Base-by-base conservation (phyloP, 1,139 yeast genomes). In the Kodamaea arcana region DNA sequence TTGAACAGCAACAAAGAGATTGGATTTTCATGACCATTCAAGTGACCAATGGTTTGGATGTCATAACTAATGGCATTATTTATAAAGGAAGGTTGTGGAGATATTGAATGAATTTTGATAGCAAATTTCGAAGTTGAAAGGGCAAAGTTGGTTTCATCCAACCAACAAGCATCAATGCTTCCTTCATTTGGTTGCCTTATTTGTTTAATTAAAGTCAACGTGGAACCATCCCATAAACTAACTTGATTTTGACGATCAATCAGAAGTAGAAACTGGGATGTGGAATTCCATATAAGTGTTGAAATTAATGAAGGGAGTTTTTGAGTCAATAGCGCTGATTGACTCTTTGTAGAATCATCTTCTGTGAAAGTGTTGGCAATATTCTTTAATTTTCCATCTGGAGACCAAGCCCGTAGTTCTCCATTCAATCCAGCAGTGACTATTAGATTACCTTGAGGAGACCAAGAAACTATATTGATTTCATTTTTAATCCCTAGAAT, bases 91-190 rank as follows among this genome's bases (percentile, higher is more conserved):
- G 40, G 24, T 14, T 34, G 30, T 4, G 45, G 37, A 6, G 40
- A 32, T 4, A 83, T 62, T 30, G 77, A 72, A 57, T 74, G 78
- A 1, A 87, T 76, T 22, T 75, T 60, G n/a, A 86, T 72, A 3
- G 76, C 50, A 27, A 78, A 72, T 31, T 69, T 69, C 6, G 40
- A 31, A 0, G 84, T 82, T 1, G 95, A 77, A 11, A 83, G 61
- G 2, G 90, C 87, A 54, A 85, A 84, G 43, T 80, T 83, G 39
- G 65, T 61, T 26, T 75, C 76, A 46, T 78, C 83, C 15, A 87
- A 65, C 96, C 96, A 88, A 44, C 80, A 77, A 3, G 78, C 62
- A 20, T 43, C 55, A 13, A 47, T 38, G 17, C 11, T 25, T 12
- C 15, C 12, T 16, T 21, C 34, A 36, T n/a, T 21, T 5, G 46